Conservation (phyloP, 73 alveolate genomes). For the Symbiodinium pilosum region DNA sequence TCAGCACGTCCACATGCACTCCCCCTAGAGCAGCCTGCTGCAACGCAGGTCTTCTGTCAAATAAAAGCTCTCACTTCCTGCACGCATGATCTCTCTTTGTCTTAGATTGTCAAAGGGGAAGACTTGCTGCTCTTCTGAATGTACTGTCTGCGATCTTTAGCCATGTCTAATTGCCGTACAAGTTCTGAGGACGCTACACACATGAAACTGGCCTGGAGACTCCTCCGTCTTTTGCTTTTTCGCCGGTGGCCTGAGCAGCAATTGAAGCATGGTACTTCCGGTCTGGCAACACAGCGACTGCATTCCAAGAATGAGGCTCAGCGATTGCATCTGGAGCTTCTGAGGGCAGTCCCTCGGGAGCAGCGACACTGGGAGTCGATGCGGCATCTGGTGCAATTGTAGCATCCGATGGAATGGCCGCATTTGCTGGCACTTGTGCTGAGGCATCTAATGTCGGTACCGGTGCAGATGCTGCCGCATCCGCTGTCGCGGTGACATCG, state of each 20-base stretch:
- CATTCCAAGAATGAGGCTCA: neutral
- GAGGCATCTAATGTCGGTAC: too few species aligned
- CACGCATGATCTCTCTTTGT: neutral
- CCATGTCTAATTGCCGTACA: too few species aligned
- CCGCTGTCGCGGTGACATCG: neutral
- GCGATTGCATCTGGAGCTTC: neutral
- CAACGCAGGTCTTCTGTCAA: neutral
- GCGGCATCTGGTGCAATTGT: too few species aligned
- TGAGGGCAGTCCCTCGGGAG: too few species aligned
- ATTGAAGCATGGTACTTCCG: too few species aligned
- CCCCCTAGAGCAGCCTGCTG: too few species aligned
- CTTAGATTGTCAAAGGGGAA: neutral
- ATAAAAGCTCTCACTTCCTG: neutral
- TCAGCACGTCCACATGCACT: too few species aligned
- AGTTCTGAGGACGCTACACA: too few species aligned
- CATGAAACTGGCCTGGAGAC: neutral
- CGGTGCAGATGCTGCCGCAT: neutral
- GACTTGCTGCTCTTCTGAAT: neutral
- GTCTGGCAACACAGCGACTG: too few species aligned
- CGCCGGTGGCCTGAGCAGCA: neutral
- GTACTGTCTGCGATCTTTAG: neutral
- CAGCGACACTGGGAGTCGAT: too few species aligned
- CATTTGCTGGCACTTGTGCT: too few species aligned
- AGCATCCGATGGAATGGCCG: too few species aligned
- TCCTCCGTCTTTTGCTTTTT: conserved; percentile 7